Evolutionary conservation across 257 asterid species (phyloP), one percentile per base, ranked within the genome.

Genomic region (Ligustrum vulgare): DNA sequence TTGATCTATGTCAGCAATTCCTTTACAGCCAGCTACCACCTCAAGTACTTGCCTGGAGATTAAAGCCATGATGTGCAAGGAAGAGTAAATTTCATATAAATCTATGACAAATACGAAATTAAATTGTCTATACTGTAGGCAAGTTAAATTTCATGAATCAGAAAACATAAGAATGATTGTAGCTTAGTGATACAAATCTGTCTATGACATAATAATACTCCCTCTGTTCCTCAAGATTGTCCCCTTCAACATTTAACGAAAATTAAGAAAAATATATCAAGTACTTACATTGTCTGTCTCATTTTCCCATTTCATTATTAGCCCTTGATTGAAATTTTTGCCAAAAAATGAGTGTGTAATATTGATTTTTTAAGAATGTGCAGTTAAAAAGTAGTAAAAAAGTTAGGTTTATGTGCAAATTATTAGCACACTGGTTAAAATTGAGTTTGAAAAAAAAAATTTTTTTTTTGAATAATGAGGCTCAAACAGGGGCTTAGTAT

Each of bases 1-100:
- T 77, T 89, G 91, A 70, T 86, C 91, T 2, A 92, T 58, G 80
- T 94, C 94, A 71, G 86, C 72, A 67, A 88, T 83, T 69, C 96
- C 96, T 85, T 91, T 89, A 82, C 97, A 87, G 70, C 97, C 98
- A 73, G 92, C 98, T 39, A 94, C 93, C 77, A 91, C 99, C 83
- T 94, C 99, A 69, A 94, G 96, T 16, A 92, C 97, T 90, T 94
- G 99, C 84, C 97, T 94, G 83, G 73, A 84, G 49, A 75, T 70
- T 20, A 72, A 79, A 20, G 45, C 28, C 41, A 13, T 49, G 20
- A 37, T 45, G 56, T 15, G n/a, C 8, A 36, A 49, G 37, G 2
- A 35, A 18, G 47, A 25, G n/a, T 8, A 22, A 58, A 58, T 58
- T 22, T 54, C 23, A 7, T 6, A 54, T 2, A 54, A 15, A 45